Conservation (phyloP, 306 rosid genomes). For the Prosopis cineraria region DNA sequence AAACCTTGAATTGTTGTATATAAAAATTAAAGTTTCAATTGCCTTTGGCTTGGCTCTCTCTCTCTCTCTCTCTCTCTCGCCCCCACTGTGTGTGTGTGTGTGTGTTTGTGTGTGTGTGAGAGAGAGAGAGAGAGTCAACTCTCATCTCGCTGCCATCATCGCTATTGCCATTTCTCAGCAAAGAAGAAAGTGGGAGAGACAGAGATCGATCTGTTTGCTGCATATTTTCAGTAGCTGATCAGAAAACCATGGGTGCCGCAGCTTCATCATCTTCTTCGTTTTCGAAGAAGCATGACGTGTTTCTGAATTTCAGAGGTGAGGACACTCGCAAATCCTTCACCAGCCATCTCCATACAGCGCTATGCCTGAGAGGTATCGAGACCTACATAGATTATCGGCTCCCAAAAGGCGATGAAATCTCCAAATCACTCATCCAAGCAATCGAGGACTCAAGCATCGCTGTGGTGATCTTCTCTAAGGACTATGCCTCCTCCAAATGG, state of each 20-base stretch:
- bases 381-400: neutral
- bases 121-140: too few relatives aligned
- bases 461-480: neutral
- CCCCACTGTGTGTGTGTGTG: too few relatives aligned
- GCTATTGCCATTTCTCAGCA: too few relatives aligned
- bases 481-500: neutral
- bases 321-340: constrained; percentile 15
- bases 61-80: too few relatives aligned
- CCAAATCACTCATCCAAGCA: neutral
- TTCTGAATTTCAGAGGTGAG: neutral
- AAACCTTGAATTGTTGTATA: too few relatives aligned
- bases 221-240: too few relatives aligned
- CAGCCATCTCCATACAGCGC: neutral
- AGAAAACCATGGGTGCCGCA: neutral
- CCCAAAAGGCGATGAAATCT: neutral
- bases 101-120: too few relatives aligned
- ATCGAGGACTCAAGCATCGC: neutral
- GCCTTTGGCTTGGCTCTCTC: too few relatives aligned
- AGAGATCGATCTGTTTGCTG: too few relatives aligned
- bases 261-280: neutral
- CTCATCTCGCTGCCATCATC: too few relatives aligned
- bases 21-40: too few relatives aligned
- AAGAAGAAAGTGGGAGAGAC: too few relatives aligned
- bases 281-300: neutral
- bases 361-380: neutral